Base-by-base conservation (phyloP, 768 basidiomycete genomes). In the Leccinum ochraceum region DNA sequence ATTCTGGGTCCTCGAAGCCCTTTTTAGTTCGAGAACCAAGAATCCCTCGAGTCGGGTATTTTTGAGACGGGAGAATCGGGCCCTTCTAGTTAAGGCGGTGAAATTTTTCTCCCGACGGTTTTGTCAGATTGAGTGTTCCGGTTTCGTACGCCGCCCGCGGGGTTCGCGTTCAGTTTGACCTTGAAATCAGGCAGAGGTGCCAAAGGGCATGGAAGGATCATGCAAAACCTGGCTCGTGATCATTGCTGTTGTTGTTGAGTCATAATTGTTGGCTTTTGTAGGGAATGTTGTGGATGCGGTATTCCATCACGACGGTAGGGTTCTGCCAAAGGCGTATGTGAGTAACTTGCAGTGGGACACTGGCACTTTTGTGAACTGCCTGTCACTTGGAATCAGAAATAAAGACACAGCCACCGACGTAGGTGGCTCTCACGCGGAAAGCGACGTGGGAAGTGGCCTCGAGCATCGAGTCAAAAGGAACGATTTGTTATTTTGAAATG, bases 191-290 rank as follows among this genome's bases (percentile, higher is more conserved):
- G 77, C 32, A 49, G 65, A 32, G 63, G 65, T n/a, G 66, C 70
- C 37, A 49, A 74, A 75, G 3, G 26, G 42, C 4, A 74, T 74
- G 1, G 74, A 69, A 30, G 60, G 66, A 50, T 55, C 44, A 62
- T 92, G 90, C 0, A 93, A 72, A 37, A 86, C 76, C 5, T 64
- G 69, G 6, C 6, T 56, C 1, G 83, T 83, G 49, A 92, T 77
- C 26, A 26, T 26, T 26, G 26, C 26, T 5, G 71, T 76, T 39
- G 83, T 80, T 20, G 81, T 24, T 24, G 24, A 24, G 22, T 24
- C 22, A 24, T 24, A 24, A 24, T 24, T 24, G 22, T 24, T 24
- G 22, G 22, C 22, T 22, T 22, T 22, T 24, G 22, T 24, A 24
- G 22, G 22, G 22, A 24, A 24, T 24, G 22, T 24, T 24, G 22